Evolutionary conservation across 495 filamentous ascomycete species (phyloP), one percentile per base, ranked within the genome.

Genomic region (Xylaria castorea): DNA sequence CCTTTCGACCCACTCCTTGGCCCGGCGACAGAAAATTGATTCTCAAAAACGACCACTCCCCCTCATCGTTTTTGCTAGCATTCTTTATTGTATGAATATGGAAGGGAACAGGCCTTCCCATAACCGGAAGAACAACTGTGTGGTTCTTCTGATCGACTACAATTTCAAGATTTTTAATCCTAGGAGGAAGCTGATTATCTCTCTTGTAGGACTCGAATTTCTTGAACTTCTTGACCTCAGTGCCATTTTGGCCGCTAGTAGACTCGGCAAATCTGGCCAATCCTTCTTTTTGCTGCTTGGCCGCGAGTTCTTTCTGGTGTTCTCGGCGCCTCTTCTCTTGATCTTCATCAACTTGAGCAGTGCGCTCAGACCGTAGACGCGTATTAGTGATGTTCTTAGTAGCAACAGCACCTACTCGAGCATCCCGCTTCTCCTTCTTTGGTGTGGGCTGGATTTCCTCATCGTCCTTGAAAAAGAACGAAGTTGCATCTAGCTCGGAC

Each of bases 81-180:
- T 98, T 99, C 82, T 99, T 99, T 85, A 99, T 95, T 1, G 97
- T 98, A 79, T 98, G 95, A 80, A 98, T 97, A 79, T 99, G 97
- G 85, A 98, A 98, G 8, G 97, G 97, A 25, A 99, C 97, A 3
- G 97, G 97, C 32, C 97, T 89, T 62, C 97, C 97, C 93, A 98
- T 98, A 73, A 99, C 94, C 25, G 97, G 97, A 63, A 98, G 89
- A 61, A 98, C 90, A 50, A 99, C 87, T 14, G 95, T 98, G 65
- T 89, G 89, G 73, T 93, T 94, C 83, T 97, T 98, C 67, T 88
- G 86, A 80, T 99, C 97, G 46, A 98, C 92, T 51, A 97, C 89
- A 63, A 99, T 92, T 34, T 90, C 91, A 55, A 98, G 85, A 75
- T 97, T 94, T 77, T 91, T 90, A 73, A 97, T 91, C 81, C 89